Evolutionary conservation across 73 alveolate species (phyloP).

Genomic region (Paramecium tetraurelia): DNA sequence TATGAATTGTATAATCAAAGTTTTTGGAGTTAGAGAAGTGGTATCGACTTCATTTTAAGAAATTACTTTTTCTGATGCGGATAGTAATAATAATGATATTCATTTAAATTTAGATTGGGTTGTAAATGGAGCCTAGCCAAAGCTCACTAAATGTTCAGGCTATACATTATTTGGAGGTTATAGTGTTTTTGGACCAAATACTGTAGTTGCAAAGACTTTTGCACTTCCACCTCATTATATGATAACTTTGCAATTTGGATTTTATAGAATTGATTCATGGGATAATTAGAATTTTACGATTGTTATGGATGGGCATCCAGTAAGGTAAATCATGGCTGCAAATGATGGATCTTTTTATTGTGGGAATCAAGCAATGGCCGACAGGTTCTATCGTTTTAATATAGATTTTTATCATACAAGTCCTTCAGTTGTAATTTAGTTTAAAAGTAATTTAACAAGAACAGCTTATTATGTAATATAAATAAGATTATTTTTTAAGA

Average conservation of each 20-base stretch:
- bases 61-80: not conserved
- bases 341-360: too few relatives aligned
- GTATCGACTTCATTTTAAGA: not conserved
- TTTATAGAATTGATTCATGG: not conserved
- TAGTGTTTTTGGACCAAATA: not conserved
- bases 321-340: too few relatives aligned
- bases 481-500: not conserved
- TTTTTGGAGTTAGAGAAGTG: not conserved
- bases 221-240: not conserved
- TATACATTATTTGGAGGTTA: not conserved
- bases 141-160: not conserved
- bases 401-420: not conserved
- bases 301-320: too few relatives aligned
- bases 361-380: not conserved
- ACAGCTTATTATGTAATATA: not conserved
- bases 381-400: too few relatives aligned
- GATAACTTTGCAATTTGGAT: not conserved
- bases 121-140: not conserved
- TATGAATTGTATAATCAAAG: not conserved
- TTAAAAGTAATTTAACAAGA: not conserved
- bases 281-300: not conserved
- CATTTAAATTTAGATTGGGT: not conserved
- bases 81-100: not conserved
- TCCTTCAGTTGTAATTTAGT: not conserved
- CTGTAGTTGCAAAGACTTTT: not conserved